Base-by-base conservation (phyloP, 352 stramenopile genomes). In the Phytophthora citrophthora region DNA sequence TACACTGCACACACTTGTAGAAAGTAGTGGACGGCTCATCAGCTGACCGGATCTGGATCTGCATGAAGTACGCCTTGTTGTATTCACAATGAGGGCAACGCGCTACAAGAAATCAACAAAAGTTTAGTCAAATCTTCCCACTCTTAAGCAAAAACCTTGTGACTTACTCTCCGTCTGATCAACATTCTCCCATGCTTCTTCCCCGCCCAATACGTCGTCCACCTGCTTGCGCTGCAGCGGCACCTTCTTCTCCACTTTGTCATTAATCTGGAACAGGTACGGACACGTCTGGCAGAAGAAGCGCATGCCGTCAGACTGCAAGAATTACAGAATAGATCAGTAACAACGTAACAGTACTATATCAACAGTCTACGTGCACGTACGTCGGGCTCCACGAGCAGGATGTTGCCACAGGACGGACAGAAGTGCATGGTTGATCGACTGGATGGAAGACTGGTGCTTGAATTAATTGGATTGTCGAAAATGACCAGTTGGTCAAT, bases 11-110 rank as follows among this genome's bases (percentile, higher is more conserved):
- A 74, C 98, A 99, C 76, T 99, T 99, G 88, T 99, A 99, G 81
- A 99, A 99, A n/a, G 97, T 98, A 43, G 97, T 99, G 88, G 98
- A 99, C 5, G 96, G 96, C 71, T 99, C 96, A 66, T 99, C 96
- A 7, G 97, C 97, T 55, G 96, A 99, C 44, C 98, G 88, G 81
- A 99, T 99, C 85, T 99, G 98, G 77, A 99, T 99, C 85, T 99
- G 97, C 95, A 99, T 99, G 83, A 99, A 99, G 81, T 99, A 99
- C 11, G 98, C 98, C 74, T 98, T 93, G 39, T 85, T 93, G 77
- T 97, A 88, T 70, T 97, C 89, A 72, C 97, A 99, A 68, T 93
- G 82, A 3, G 97, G 97, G 76, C 98, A 99, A 38, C 86, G 81
- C 32, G 88, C 90, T 96, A 52, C 1, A 47, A 2, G 53, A 18